Base-by-base conservation (phyloP, 257 asterid species). In the Solanum habrochaites region DNA sequence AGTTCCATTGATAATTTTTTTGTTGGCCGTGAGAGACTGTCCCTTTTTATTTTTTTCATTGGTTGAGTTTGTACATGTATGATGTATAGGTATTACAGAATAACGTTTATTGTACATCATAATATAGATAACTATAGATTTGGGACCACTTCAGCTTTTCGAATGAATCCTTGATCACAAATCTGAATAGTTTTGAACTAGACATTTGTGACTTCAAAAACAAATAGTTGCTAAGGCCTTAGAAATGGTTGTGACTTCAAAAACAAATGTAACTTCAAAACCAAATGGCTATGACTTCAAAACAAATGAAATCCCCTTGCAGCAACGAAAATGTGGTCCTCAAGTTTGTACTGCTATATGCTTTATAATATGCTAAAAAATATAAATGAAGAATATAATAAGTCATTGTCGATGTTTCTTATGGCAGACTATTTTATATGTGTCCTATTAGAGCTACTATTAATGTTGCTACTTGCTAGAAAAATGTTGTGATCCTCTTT, bases 261-360 rank as follows among this genome's bases (percentile, higher is more conserved):
- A 31, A 31, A 31, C 32, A 31, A 31, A 31, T 31, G 32, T 31
- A 3, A 31, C 32, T 31, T 31, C 32, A 31, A 31, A 31, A 31
- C 32, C 32, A 31, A 31, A 31, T 3, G 32, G 3, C 3, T 2
- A 3, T 31, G 32, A 31, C 32, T 31, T 31, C 32, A 31, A 31
- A 31, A 31, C 3, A 31, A 31, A 31, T 31, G 32, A 75, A 23
- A 75, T n/a, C 18, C 43, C 47, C 64, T 27, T 80, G 85, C 11
- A 18, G 43, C 67, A 18, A 80, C 69, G 43, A 80, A 80, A 47
- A 47, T 72, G 92, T 92, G 94, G 92, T 88, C 91, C 95, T 42
- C 75, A 5, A 31, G 32, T 31, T 31, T 2, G 32, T 31, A 75
- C 77, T 70, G 43, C 31, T 5, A 47, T 81, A 56, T 85, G 85